Evolutionary conservation across 1,284 basidiomycete species (phyloP).

Genomic region (Abortiporus biennis): DNA sequence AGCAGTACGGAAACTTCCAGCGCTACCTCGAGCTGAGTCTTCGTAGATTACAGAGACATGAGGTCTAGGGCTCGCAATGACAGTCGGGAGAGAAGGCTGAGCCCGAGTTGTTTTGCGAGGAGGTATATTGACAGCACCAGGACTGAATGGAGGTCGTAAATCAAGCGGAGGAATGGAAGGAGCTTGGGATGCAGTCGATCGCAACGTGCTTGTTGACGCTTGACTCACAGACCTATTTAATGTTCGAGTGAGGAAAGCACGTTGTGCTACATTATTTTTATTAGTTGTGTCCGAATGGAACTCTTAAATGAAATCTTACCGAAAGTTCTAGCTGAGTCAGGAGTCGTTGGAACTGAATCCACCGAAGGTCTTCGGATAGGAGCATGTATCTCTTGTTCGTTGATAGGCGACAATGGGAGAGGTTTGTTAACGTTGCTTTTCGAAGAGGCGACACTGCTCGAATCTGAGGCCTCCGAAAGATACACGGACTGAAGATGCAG

Average conservation of each 20-base stretch:
- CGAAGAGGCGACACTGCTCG: conserved; percentile 13
- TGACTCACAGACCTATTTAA: conserved; percentile 51
- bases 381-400: conserved; percentile 15
- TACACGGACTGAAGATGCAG: conserved; percentile 14
- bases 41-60: conserved; percentile 33
- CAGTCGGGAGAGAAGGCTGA: conserved; percentile 22
- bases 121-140: conserved; percentile 30
- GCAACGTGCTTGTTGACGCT: conserved; percentile 50
- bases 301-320: conserved; percentile 17
- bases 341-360: conserved; percentile 24
- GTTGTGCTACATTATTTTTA: conserved; percentile 3
- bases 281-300: conserved; percentile 10
- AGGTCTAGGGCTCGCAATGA: conserved; percentile 17
- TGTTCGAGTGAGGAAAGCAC: conserved; percentile 48
- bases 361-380: conserved; percentile 16
- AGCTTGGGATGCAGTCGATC: conserved; percentile 33
- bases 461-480: conserved; percentile 17
- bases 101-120: conserved; percentile 26
- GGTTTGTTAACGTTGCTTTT: too few relatives aligned
- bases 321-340: conserved; percentile 22
- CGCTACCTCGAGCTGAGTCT: conserved; percentile 36
- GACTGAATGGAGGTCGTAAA: conserved; percentile 44
- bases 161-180: conserved; percentile 53
- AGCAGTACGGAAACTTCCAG: conserved; percentile 59
- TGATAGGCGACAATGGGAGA: conserved; percentile 22